Conservation (phyloP, 1,284 basidiomycete genomes). For the Schizophyllum commune region DNA sequence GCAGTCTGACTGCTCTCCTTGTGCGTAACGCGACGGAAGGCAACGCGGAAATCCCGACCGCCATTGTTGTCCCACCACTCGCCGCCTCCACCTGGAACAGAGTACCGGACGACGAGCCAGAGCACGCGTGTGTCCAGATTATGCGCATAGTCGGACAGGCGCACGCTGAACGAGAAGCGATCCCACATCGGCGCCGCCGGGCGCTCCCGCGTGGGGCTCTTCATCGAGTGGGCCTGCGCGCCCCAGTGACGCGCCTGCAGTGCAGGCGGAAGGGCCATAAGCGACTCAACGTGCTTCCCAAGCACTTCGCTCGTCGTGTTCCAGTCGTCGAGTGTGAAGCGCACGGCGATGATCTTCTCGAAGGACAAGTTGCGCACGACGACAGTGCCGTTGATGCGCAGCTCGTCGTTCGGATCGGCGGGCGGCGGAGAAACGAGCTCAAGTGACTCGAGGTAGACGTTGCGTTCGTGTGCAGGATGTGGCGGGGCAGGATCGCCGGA, state of each 20-base stretch:
- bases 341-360: conserved; percentile 79
- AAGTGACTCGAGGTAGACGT: conserved; percentile 44
- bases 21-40: conserved; percentile 29
- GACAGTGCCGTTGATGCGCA: conserved; percentile 52
- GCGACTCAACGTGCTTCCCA: conserved; percentile 47
- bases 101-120: conserved; percentile 59
- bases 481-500: conserved; percentile 7
- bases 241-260: conserved; percentile 1
- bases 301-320: conserved; percentile 86
- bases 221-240: conserved; percentile 9
- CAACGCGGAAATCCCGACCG: conserved; percentile 71
- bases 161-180: conserved; percentile 55
- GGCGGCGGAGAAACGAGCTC: conserved; percentile 22
- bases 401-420: conserved; percentile 8
- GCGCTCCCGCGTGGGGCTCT: conserved; percentile 11
- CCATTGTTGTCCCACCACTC: conserved; percentile 90
- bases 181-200: conserved; percentile 34
- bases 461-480: conserved; percentile 10
- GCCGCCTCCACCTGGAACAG: conserved; percentile 26
- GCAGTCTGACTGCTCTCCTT: background rate
- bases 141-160: conserved; percentile 66
- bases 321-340: conserved; percentile 94
- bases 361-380: conserved; percentile 82
- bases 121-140: conserved; percentile 61
- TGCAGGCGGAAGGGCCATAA: conserved; percentile 15